Base-by-base conservation (phyloP, 306 rosid species). In the Dryas alaskensis region DNA sequence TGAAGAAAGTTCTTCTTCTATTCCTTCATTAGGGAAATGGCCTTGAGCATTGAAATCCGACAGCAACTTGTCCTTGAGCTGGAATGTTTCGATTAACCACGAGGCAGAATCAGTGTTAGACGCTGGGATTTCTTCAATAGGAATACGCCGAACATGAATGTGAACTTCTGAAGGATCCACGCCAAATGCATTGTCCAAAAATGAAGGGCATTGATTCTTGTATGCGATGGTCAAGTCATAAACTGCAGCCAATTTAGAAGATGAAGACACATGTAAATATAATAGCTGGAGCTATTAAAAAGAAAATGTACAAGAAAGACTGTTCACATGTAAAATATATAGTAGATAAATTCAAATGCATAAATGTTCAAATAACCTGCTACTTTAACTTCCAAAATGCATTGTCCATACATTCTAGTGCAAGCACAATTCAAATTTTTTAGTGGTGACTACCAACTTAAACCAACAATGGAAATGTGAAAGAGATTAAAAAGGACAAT, bases 131-230 rank as follows among this genome's bases (percentile, higher is more conserved):
- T 86, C 87, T 22, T 69, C 85, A 1, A 85, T 57, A 16, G 87
- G 84, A 67, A 95, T 80, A 42, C 99, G 90, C 67, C 84, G 81
- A 70, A 92, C 76, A 75, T 95, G 96, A 19, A 95, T 50, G 76
- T 95, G 98, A 69, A 95, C 99, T 85, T 92, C 99, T 50, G 97
- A 90, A 67, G 99, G 99, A 81, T 87, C 92, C 42, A 92, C 70
- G 10, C 99, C 99, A 42, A 92, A 95, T 31, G 83, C 98, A 60
- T 92, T 95, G 90, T 95, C 99, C 76, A 86, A 44, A 83, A 95
- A 95, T 44, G 93, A 79, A 72, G 99, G 99, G 40, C 89, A 86
- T 17, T 71, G 81, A 77, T 88, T 78, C 93, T 90, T 95, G 90
- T 92, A 95, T 13, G 96, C 93, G 53, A 95, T 81, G 3, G 82